Percentiles rank a stretch among this genome's conserved stretches.
Conservation (phyloP, 306 rosid genomes). For the Trifolium fragiferum region DNA sequence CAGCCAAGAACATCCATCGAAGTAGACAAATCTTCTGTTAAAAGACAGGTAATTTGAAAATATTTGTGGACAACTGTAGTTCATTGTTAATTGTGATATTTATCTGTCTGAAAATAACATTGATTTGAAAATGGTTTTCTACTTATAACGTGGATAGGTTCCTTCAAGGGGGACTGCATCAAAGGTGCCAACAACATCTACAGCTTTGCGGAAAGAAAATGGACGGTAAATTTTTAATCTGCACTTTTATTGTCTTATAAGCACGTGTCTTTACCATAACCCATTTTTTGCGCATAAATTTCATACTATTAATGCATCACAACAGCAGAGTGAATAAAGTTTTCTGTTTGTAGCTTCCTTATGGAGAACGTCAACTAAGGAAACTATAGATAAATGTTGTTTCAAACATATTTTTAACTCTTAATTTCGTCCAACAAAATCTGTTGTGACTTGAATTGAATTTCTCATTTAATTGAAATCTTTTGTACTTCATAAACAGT, state of each 20-base stretch:
- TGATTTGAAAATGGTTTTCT: slow-evolving; percentile 32
- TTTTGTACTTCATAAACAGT: background rate
- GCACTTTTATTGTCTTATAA: slow-evolving; percentile 20
- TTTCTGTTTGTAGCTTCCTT: slow-evolving; percentile 13
- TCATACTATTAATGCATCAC: slow-evolving; percentile 13
- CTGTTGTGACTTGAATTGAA: slow-evolving; percentile 11
- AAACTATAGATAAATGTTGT: slow-evolving; percentile 20
- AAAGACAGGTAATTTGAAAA: slow-evolving; percentile 59
- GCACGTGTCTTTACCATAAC: slow-evolving; percentile 17
- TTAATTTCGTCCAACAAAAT: slow-evolving; percentile 15
- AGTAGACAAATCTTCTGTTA: slow-evolving; percentile 50
- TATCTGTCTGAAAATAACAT: slow-evolving; percentile 1
- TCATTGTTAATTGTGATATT: slow-evolving; percentile 10
- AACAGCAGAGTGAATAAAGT: slow-evolving; percentile 25
- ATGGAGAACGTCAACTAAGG: slow-evolving; percentile 19
- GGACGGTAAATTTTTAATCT: slow-evolving; percentile 60
- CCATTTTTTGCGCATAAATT: slow-evolving; percentile 9
- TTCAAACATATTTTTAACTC: slow-evolving; percentile 17
- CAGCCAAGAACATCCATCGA: slow-evolving; percentile 58
- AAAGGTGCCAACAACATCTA: slow-evolving; percentile 59
- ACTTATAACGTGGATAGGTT: slow-evolving; percentile 49
- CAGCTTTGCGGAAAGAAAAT: slow-evolving; percentile 60
- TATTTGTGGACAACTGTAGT: slow-evolving; percentile 28
- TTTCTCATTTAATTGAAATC: slow-evolving; percentile 19
- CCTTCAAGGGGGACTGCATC: slow-evolving; percentile 60